Conservation (phyloP, 75 land plant species). For the Chamaecyparis obtusa region DNA sequence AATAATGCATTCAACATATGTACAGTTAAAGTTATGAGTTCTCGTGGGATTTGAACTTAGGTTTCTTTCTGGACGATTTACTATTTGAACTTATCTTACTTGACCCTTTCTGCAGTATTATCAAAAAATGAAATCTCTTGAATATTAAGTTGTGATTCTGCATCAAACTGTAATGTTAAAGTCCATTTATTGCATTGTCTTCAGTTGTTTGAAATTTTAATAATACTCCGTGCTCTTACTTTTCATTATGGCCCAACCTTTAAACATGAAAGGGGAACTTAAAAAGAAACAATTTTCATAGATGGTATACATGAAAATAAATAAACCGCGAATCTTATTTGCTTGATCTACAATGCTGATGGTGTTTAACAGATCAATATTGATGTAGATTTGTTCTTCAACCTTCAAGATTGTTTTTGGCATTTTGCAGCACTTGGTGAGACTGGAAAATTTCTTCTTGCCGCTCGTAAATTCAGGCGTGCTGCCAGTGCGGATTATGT, state of each 20-base stretch:
- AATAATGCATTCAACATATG: too few relatives aligned
- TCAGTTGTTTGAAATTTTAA: not conserved
- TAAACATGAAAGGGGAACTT: not conserved
- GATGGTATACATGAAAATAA: not conserved
- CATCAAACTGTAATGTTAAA: not conserved
- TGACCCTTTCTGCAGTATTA: not conserved
- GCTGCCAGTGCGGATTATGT: slow-evolving; percentile 82
- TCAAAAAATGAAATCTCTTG: not conserved
- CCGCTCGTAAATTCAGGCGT: slow-evolving; percentile 76
- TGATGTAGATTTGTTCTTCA: not conserved
- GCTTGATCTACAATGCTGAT: too few relatives aligned
- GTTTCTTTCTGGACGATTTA: too few relatives aligned
- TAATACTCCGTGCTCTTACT: not conserved
- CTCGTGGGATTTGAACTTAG: too few relatives aligned
- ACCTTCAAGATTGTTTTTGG: not conserved
- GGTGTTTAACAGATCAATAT: not conserved
- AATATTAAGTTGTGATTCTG: not conserved
- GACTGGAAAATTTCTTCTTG: slow-evolving; percentile 87
- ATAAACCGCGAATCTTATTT: not conserved
- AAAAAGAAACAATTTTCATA: not conserved
- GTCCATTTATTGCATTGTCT: not conserved
- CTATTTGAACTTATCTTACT: too few relatives aligned
- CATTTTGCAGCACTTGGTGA: slow-evolving; percentile 59
- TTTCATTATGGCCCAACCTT: not conserved
- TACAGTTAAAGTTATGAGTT: too few relatives aligned